Evolutionary conservation across 148 eudicot species (phyloP).

Genomic region (Vaccinium darrowii): DNA sequence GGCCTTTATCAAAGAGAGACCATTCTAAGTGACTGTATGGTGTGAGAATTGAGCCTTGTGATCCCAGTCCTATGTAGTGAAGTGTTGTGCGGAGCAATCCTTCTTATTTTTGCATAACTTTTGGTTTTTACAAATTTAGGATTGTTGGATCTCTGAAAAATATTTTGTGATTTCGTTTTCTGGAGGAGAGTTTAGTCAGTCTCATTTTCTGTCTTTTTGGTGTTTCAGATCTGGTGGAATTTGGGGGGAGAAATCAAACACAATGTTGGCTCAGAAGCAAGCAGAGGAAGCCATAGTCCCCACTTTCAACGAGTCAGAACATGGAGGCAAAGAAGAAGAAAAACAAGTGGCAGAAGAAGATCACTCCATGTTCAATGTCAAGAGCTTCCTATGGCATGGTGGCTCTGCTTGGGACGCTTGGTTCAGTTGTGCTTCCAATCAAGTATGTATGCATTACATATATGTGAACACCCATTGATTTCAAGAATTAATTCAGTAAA

Average conservation of each 20-base stretch:
- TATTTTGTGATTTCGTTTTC: constrained; percentile 16
- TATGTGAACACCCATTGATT: not conserved
- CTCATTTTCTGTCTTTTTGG: constrained; percentile 10
- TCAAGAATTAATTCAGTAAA: not conserved
- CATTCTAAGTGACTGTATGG: too few species aligned
- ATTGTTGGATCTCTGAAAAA: not conserved
- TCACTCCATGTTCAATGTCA: constrained; percentile 37
- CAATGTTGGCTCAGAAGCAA: constrained; percentile 43
- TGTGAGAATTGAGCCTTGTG: too few species aligned
- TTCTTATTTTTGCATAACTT: too few species aligned
- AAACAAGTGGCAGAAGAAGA: constrained; percentile 36
- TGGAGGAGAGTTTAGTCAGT: constrained; percentile 11
- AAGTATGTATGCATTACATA: constrained; percentile 29
- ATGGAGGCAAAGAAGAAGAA: constrained; percentile 24
- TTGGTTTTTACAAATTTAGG: too few species aligned
- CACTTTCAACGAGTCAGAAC: constrained; percentile 29
- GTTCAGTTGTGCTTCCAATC: constrained; percentile 81
- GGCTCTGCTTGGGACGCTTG: constrained; percentile 88
- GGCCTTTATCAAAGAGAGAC: too few species aligned
- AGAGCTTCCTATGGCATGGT: constrained; percentile 66
- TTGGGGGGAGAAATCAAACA: constrained; percentile 17
- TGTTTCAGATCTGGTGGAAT: constrained; percentile 26
- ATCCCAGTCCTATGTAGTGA: too few species aligned
- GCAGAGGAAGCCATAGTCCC: constrained; percentile 51
- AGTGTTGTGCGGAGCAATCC: too few species aligned